These are phyloP conservation scores for Dysphania ambrosioides DNA, from an alignment of 148 eudicot genomes.

Conservation along the genomic window DNA sequence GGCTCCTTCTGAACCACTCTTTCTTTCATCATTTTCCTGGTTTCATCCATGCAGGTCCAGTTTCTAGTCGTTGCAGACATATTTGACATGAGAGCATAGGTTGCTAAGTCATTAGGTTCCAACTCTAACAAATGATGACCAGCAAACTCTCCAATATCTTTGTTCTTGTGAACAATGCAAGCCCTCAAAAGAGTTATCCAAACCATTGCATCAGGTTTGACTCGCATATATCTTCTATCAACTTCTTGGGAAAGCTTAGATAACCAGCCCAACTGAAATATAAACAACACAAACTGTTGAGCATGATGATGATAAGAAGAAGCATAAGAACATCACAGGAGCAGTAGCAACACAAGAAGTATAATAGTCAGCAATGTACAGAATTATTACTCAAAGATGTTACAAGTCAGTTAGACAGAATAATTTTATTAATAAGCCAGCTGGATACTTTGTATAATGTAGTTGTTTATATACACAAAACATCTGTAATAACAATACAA, in stretches of 20 bases:
- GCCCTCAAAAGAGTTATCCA: slow-evolving; percentile 95
- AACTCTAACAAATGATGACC: slow-evolving; percentile 53
- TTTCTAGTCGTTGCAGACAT: slow-evolving; percentile 59
- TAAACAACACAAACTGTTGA: slow-evolving; percentile 81
- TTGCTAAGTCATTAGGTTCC: slow-evolving; percentile 79
- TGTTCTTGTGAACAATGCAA: slow-evolving; percentile 62
- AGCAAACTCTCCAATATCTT: slow-evolving; percentile 70
- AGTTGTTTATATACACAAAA: too few species aligned
- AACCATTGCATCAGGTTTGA: slow-evolving; percentile 72
- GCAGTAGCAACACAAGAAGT: too few species aligned
- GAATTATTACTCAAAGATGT: too few species aligned
- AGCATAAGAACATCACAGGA: too few species aligned
- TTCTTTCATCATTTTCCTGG: slow-evolving; percentile 68
- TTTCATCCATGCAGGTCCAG: slow-evolving; percentile 55
- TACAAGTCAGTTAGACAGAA: too few species aligned
- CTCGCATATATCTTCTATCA: slow-evolving; percentile 68
- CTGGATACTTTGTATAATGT: too few species aligned
- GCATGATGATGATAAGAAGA: too few species aligned
- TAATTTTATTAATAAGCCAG: too few species aligned
- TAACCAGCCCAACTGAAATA: slow-evolving; percentile 79
- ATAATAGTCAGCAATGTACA: too few species aligned
- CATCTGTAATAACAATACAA: too few species aligned
- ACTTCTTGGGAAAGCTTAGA: slow-evolving; percentile 53
- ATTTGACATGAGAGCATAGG: slow-evolving; percentile 79
- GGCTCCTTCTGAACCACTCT: slow-evolving; percentile 85